Evolutionary conservation across 2,329 filamentous ascomycete species (phyloP).

Genomic region (Thermothelomyces thermophilus): DNA sequence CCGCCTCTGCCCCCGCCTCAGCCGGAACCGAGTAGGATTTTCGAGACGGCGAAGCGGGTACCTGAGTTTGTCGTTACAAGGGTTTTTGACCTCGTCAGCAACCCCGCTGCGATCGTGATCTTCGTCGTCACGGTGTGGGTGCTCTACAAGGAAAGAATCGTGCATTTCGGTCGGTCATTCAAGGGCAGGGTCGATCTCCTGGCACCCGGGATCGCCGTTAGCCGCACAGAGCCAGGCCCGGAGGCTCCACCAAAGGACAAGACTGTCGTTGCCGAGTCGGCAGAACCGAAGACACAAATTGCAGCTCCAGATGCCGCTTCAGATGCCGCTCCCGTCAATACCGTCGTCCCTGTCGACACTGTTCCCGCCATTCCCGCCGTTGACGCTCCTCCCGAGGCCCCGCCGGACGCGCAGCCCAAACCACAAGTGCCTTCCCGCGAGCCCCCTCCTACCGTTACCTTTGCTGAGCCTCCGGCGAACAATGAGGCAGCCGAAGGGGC

Average conservation of each 20-base stretch:
- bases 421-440: neutral
- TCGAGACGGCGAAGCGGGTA: constrained; percentile 45
- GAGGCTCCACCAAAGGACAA: neutral
- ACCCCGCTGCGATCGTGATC: constrained; percentile 45
- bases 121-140: constrained; percentile 40
- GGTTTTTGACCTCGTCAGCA: constrained; percentile 49
- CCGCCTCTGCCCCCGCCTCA: constrained; percentile 24
- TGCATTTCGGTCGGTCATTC: constrained; percentile 32
- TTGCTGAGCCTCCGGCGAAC: constrained; percentile 19
- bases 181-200: constrained; percentile 6
- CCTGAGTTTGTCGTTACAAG: constrained; percentile 45
- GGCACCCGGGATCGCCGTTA: constrained; percentile 10
- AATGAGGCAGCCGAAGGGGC: constrained; percentile 23
- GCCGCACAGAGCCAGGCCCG: constrained; percentile 1
- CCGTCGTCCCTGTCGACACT: neutral
- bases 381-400: neutral
- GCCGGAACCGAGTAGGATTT: constrained; percentile 37
- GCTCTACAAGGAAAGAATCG: constrained; percentile 39
- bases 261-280: neutral
- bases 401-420: neutral
- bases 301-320: neutral
- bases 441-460: constrained; percentile 12
- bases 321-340: neutral
- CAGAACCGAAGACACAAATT: neutral
- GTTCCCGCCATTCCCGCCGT: no score